Conservation (phyloP, 2,329 filamentous ascomycete species). For the Colletotrichum sp. region DNA sequence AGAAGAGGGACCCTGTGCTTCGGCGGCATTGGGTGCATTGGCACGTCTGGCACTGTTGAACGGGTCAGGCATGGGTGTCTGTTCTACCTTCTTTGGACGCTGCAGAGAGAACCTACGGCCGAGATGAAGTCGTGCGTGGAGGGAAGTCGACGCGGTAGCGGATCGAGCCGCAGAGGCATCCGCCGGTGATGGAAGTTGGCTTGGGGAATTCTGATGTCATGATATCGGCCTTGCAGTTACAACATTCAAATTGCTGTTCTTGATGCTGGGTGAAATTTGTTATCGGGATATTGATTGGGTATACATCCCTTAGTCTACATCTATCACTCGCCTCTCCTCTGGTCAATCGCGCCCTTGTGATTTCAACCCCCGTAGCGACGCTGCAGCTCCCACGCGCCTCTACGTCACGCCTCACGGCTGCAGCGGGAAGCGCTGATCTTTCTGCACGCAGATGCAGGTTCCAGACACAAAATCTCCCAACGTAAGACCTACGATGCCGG, state of each 20-base stretch:
- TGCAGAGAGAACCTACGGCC: no score
- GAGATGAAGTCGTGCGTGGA: conserved; percentile 45
- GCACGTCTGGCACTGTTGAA: conserved; percentile 38
- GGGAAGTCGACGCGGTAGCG: conserved; percentile 54
- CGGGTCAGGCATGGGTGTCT: no score
- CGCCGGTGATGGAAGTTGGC: conserved; percentile 47
- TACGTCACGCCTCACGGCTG: background rate
- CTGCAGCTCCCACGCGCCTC: background rate
- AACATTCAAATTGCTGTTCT: background rate
- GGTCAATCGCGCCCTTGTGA: conserved; percentile 34
- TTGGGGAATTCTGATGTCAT: background rate
- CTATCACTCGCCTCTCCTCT: rapidly evolving
- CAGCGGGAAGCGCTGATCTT: background rate
- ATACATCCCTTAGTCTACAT: background rate
- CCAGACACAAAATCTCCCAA: background rate
- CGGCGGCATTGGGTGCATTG: conserved; percentile 62
- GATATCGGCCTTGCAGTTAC: background rate
- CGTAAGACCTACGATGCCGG: background rate
- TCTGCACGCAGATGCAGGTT: background rate
- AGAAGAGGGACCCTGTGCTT: conserved; percentile 50
- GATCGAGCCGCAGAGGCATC: conserved; percentile 55
- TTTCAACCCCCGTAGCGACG: background rate
- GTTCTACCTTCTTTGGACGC: no score
- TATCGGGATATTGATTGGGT: background rate
- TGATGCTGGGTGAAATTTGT: background rate